Percentiles rank a stretch among this genome's conserved stretches.
Conservation (phyloP, 352 stramenopile species). For the Globisporangium recalcitrans region DNA sequence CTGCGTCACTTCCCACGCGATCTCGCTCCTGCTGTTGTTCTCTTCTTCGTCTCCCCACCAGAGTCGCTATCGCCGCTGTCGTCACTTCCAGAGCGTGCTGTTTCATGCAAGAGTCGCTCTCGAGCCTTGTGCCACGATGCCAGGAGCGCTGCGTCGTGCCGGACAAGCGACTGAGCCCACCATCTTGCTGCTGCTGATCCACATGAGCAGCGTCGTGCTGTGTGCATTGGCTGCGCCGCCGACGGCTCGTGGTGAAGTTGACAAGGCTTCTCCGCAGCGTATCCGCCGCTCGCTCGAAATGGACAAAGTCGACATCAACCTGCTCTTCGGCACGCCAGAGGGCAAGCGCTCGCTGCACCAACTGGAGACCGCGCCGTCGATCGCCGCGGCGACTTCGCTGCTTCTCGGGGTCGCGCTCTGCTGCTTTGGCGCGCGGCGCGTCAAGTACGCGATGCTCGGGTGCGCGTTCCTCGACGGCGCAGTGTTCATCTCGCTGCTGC, state of each 20-base stretch:
- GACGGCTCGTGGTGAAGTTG: neutral
- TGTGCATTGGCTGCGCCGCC: neutral
- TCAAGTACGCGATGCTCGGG: conserved; percentile 14
- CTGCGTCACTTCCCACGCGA: conserved; percentile 6
- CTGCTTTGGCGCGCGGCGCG: conserved; percentile 16
- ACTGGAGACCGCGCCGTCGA: conserved; percentile 19
- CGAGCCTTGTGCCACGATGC: neutral
- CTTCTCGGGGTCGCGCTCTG: conserved; percentile 16
- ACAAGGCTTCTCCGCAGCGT: neutral
- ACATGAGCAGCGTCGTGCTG: neutral
- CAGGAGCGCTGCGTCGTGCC: neutral
- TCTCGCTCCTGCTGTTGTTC: neutral
- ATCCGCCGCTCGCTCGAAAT: conserved; percentile 5
- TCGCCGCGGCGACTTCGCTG: conserved; percentile 14
- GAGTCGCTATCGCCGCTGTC: neutral
- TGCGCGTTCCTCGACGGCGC: conserved; percentile 26
- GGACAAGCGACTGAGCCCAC: neutral
- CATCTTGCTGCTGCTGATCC: neutral
- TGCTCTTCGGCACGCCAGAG: conserved; percentile 16
- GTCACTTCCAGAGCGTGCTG: neutral
- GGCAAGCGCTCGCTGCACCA: conserved; percentile 13
- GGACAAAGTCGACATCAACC: conserved; percentile 15
- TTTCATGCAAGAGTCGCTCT: conserved; percentile 1
- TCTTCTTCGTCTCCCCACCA: neutral
- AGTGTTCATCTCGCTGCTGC: conserved; percentile 14